A percentile compares a stretch with the other conserved stretches of the same genome.
phyloP scores from a whole-genome alignment of 768 basidiomycete genomes.

The Suillus subluteus region DNA sequence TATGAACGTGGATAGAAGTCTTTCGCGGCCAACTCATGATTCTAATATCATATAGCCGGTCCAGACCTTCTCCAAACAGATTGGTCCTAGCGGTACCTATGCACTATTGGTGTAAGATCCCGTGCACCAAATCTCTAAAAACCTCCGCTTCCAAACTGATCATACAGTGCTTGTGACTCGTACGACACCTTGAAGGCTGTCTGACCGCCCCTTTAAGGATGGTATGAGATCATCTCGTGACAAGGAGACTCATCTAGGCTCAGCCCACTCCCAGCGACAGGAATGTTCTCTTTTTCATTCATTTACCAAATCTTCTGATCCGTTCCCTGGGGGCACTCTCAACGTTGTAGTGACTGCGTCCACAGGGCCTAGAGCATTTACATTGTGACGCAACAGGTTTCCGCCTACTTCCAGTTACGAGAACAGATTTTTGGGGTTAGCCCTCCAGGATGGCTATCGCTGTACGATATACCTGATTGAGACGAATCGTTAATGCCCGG shows the following conservation, averaged over 20 bases:
- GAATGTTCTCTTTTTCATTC: slow-evolving; percentile 2
- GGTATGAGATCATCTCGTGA: not conserved
- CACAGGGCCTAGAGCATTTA: not conserved
- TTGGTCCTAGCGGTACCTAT: not conserved
- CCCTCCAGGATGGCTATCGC: not conserved
- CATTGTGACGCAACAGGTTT: not conserved
- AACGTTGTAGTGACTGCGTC: not conserved
- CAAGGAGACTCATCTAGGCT: slow-evolving; percentile 6
- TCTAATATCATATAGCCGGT: not conserved
- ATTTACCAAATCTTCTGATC: slow-evolving; percentile 2
- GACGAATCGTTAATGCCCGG: slow-evolving; percentile 1
- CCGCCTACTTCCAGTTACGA: not conserved
- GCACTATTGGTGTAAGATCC: not conserved
- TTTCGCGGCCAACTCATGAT: not conserved
- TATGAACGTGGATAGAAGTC: slow-evolving; percentile 8
- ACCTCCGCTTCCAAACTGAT: not conserved
- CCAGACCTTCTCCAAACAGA: slow-evolving; percentile 4
- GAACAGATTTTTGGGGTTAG: not conserved
- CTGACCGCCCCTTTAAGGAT: not conserved
- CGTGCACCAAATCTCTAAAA: slow-evolving; percentile 4
- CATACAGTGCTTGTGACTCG: not conserved
- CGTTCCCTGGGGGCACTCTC: slow-evolving; percentile 2
- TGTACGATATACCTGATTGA: slow-evolving; percentile 2
- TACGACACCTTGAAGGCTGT: not conserved
- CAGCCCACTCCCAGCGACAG: not conserved